A percentile compares a stretch with the other conserved stretches of the same genome.
phyloP scores from a whole-genome alignment of 176 grass and related monocot species.

The Carex pumila region DNA sequence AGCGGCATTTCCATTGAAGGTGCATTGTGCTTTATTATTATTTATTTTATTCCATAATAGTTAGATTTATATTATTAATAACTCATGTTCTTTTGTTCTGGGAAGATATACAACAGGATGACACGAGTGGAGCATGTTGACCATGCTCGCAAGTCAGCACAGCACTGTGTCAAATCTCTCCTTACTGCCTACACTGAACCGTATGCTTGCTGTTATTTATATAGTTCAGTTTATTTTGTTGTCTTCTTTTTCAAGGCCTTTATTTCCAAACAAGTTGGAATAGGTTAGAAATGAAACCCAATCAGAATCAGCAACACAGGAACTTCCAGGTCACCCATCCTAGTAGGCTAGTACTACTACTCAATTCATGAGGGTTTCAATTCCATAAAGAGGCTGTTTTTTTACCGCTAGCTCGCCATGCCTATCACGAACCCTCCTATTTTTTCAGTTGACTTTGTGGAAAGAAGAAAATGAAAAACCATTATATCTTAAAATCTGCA shows the following conservation, averaged over 20 bases:
- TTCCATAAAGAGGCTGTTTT: no score
- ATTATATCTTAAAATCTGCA: not conserved
- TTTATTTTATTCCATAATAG: not conserved
- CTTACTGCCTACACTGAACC: conserved; percentile 77
- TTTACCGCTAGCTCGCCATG: no score
- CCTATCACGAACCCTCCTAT: no score
- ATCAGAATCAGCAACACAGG: no score
- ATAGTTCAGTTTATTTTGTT: not conserved
- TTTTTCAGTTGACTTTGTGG: not conserved
- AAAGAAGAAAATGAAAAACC: not conserved
- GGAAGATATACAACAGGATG: conserved; percentile 48
- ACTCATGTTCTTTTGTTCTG: not conserved
- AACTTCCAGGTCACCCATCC: no score
- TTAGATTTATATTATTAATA: not conserved
- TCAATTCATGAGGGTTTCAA: no score
- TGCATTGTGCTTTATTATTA: conserved; percentile 11
- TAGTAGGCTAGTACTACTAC: no score
- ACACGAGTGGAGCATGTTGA: conserved; percentile 94
- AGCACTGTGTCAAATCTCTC: conserved; percentile 77
- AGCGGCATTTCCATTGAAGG: conserved; percentile 91
- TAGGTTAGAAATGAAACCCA: no score
- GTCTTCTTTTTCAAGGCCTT: no score
- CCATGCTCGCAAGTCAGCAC: conserved; percentile 92
- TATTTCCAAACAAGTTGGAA: no score
- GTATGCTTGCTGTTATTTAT: conserved; percentile 36